Conservation (phyloP, 805 yeast species). For the Starmerella riodocensis region DNA sequence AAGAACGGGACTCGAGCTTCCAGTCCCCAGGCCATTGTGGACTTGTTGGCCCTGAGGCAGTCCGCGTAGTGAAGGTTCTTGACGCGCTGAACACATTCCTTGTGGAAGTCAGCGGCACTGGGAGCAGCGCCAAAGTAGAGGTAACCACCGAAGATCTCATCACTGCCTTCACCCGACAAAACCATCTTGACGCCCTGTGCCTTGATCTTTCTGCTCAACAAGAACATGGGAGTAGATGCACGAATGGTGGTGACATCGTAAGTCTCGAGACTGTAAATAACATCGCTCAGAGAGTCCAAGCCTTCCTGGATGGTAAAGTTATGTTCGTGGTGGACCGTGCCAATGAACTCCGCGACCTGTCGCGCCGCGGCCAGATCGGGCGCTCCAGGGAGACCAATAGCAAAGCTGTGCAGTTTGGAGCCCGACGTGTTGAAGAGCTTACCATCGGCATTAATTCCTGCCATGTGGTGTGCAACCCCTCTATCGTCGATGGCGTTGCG, state of each 20-base stretch:
- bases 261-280: constrained; percentile 90
- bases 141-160: constrained; percentile 98
- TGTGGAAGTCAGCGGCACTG: constrained; percentile 79
- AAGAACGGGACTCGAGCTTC: constrained; percentile 99
- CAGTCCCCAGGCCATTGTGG: constrained; percentile 99
- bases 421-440: constrained; percentile 49
- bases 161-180: constrained; percentile 96
- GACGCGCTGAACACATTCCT: constrained; percentile 89
- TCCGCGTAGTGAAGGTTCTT: constrained; percentile 95
- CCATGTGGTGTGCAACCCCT: constrained; percentile 50
- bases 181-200: constrained; percentile 99
- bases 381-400: constrained; percentile 93
- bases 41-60: constrained; percentile 97
- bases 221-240: constrained; percentile 98
- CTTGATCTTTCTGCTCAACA: constrained; percentile 89
- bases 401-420: constrained; percentile 82
- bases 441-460: constrained; percentile 88
- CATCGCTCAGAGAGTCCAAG: constrained; percentile 87
- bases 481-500: constrained; percentile 59
- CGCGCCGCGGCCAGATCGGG: constrained; percentile 95
- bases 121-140: constrained; percentile 96
- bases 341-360: constrained; percentile 91
- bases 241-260: constrained; percentile 97
- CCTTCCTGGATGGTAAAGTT: constrained; percentile 96
- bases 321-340: constrained; percentile 95